phyloP scores from a whole-genome alignment of 257 asterid species.

The Solanum chmielewskii region DNA sequence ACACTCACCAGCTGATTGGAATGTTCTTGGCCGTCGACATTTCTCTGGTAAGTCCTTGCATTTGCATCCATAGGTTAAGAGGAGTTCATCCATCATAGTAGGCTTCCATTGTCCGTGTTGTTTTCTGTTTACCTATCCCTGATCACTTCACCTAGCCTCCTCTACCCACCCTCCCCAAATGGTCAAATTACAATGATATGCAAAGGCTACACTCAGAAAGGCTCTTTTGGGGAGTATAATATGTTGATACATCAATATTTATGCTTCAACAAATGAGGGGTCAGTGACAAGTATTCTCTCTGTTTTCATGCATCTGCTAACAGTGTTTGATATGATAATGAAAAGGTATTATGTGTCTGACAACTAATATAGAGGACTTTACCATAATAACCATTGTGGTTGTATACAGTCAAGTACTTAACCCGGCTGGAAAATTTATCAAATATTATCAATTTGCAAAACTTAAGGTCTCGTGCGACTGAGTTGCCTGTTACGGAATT shows the following conservation, averaged over 20 bases:
- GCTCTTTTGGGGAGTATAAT: not conserved
- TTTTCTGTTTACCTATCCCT: not conserved
- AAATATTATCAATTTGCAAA: not conserved
- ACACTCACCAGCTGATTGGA: constrained; percentile 97
- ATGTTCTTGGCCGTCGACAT: constrained; percentile 64
- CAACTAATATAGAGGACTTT: not conserved
- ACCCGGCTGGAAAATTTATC: not conserved
- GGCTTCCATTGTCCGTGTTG: not conserved
- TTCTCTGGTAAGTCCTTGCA: constrained; percentile 48
- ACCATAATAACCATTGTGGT: not conserved
- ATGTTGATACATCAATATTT: not conserved
- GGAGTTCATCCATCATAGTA: not conserved
- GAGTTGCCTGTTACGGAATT: not conserved
- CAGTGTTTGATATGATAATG: not conserved
- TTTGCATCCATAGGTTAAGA: not conserved
- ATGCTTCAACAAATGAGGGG: not conserved
- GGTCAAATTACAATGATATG: not conserved
- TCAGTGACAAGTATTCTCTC: not conserved
- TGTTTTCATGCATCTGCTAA: not conserved
- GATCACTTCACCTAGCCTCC: not conserved
- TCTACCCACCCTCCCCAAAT: not conserved
- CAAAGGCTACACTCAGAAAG: not conserved
- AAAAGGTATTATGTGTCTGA: not conserved
- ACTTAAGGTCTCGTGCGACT: not conserved
- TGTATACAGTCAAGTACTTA: not conserved